A percentile compares a stretch with the other conserved stretches of the same genome.
These are phyloP conservation scores for Yarrowia keelungensis DNA, from an alignment of 805 yeast species.

Conservation along the genomic window DNA sequence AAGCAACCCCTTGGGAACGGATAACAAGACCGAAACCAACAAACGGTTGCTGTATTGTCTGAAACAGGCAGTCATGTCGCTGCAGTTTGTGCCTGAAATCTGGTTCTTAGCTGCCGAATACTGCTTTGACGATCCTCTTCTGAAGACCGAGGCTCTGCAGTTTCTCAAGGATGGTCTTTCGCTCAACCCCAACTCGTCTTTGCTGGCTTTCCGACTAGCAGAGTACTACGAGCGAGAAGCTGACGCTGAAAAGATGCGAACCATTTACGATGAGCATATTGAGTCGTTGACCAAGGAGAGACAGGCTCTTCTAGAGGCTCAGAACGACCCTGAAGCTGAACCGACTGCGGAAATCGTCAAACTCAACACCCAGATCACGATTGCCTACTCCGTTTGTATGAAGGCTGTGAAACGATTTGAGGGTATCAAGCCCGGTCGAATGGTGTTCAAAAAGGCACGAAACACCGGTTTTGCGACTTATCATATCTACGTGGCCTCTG, in stretches of 20 bases:
- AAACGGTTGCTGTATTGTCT: constrained; percentile 74
- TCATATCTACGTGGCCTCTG: constrained; percentile 82
- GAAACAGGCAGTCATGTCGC: constrained; percentile 66
- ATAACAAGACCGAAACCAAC: constrained; percentile 56
- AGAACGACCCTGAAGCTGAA: constrained; percentile 41
- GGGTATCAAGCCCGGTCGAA: constrained; percentile 76
- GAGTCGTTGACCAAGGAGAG: constrained; percentile 55
- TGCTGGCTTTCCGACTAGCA: constrained; percentile 69
- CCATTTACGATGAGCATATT: constrained; percentile 60
- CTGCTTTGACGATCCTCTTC: constrained; percentile 53
- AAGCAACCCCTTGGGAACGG: constrained; percentile 68
- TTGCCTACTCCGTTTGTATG: constrained; percentile 73
- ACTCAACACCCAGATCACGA: constrained; percentile 55
- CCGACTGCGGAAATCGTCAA: neutral
- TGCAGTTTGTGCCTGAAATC: constrained; percentile 71
- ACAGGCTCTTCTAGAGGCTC: constrained; percentile 44
- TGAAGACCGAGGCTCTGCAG: constrained; percentile 50
- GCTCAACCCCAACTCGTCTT: constrained; percentile 73
- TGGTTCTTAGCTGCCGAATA: constrained; percentile 67
- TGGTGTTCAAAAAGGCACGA: constrained; percentile 72
- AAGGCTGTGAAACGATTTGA: constrained; percentile 68
- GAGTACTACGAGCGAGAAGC: constrained; percentile 70
- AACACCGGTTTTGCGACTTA: constrained; percentile 67
- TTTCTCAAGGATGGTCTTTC: constrained; percentile 61
- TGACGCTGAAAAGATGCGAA: constrained; percentile 59